Conservation (phyloP, 345 rosid species). For the Toxicodendron radicans region DNA sequence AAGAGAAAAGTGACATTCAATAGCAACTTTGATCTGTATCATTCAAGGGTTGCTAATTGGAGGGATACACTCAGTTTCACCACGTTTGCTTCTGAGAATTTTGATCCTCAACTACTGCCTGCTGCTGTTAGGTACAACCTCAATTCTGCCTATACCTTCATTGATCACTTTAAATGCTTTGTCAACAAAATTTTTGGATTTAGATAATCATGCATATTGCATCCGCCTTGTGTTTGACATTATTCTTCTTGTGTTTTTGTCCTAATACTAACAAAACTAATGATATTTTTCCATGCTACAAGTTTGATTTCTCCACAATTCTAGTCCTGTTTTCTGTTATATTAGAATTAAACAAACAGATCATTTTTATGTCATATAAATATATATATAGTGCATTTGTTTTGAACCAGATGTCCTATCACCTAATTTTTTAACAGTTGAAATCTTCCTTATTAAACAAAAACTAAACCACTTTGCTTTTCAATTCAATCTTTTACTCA, state of each 20-base stretch:
- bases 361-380: no score
- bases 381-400: not conserved
- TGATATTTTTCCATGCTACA: not conserved
- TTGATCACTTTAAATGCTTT: no score
- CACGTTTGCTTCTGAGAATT: not conserved
- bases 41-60: slow-evolving; percentile 28
- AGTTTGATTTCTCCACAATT: not conserved
- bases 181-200: no score
- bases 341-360: not conserved
- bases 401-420: not conserved
- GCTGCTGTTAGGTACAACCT: slow-evolving; percentile 7
- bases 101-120: not conserved
- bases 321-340: not conserved
- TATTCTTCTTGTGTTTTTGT: no score
- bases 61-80: slow-evolving; percentile 23
- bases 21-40: slow-evolving; percentile 20
- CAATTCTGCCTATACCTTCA: not conserved
- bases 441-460: not conserved
- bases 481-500: not conserved
- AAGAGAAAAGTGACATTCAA: slow-evolving; percentile 9
- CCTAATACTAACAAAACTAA: not conserved
- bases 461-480: not conserved
- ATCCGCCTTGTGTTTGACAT: no score
- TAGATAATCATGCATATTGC: no score
- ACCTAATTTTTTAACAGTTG: not conserved